Percentiles rank a stretch among this genome's conserved stretches.
These are phyloP conservation scores for Saturnispora mendoncae DNA, from an alignment of 805 yeast species.

Conservation along the genomic window DNA sequence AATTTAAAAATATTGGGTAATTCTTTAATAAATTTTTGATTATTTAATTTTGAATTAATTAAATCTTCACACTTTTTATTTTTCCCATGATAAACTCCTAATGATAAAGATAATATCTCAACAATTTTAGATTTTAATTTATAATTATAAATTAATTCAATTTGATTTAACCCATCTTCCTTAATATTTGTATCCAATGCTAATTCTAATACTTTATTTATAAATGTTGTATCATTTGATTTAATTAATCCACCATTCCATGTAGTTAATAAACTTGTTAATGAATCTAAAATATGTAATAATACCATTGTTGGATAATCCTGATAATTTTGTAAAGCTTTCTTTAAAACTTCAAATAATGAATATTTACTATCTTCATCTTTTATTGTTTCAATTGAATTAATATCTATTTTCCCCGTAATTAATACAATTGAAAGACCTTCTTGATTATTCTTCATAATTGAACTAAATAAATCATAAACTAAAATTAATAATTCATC, in stretches of 20 bases:
- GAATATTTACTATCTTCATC: constrained; percentile 29
- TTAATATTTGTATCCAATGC: constrained; percentile 16
- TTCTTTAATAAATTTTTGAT: constrained; percentile 25
- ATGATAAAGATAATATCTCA: constrained; percentile 64
- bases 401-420: constrained; percentile 45
- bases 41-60: constrained; percentile 26
- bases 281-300: constrained; percentile 60
- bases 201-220: constrained; percentile 31
- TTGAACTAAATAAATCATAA: constrained; percentile 57
- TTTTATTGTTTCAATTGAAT: constrained; percentile 8
- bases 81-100: constrained; percentile 43
- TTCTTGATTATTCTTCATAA: constrained; percentile 65
- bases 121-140: constrained; percentile 58
- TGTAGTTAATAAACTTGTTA: constrained; percentile 65
- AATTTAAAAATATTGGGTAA: constrained; percentile 34
- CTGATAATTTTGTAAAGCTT: constrained; percentile 42
- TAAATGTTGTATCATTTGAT: constrained; percentile 38
- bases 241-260: constrained; percentile 61
- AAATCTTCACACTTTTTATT: constrained; percentile 32
- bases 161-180: constrained; percentile 24
- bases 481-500: constrained; percentile 44
- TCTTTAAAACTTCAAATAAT: constrained; percentile 46
- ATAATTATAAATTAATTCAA: constrained; percentile 44
- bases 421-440: constrained; percentile 66
- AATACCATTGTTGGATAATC: constrained; percentile 55